Base-by-base conservation (phyloP, 2,329 filamentous ascomycete genomes). In the Nemania sp. region DNA sequence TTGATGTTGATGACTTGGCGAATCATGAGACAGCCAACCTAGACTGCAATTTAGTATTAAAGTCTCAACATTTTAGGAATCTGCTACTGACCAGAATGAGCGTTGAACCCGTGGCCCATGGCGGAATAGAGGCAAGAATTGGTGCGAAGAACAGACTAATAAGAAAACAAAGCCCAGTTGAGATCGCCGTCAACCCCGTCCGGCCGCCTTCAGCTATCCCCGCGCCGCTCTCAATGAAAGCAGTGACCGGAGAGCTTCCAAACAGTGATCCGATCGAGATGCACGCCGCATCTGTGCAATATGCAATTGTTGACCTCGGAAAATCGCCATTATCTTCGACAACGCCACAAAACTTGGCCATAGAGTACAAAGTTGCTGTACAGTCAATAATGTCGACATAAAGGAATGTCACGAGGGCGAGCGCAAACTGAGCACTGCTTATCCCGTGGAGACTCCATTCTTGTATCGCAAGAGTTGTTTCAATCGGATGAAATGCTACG, bases 371-470 rank as follows among this genome's bases (percentile, higher is more conserved):
- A 0, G 88, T 91, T 36, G 87, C 88, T 0, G 88, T 91, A 64
- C 85, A 86, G 67, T 91, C 88, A 55, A 91, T 85, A 61, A 91
- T 89, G 64, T 91, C 88, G 45, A 91, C 88, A 55, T 91, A 91
- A 2, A 91, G 78, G 66, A 91, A 90, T 1, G 88, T 91, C 66
- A 91, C 85, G 47, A 91, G 80, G 0, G 88, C 86, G 3, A 90
- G 75, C 8, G 80, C 82, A 64, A 90, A 90, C 60, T 89, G 82
- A 0, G 78, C 78, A 5, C 78, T 78, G 28, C 80, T 76, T 8
- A 74, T 71, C 2, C 77, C 78, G 5, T 68, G 63, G 9, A 91
- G 73, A 43, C 83, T 73, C 87, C 87, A 91, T 57, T 89, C 77
- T 55, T 89, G 83, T 3, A 80, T 83, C 34, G 76, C 81, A 22